phyloP scores from a whole-genome alignment of 805 yeast species.

The Hanseniaspora mollemarum region DNA sequence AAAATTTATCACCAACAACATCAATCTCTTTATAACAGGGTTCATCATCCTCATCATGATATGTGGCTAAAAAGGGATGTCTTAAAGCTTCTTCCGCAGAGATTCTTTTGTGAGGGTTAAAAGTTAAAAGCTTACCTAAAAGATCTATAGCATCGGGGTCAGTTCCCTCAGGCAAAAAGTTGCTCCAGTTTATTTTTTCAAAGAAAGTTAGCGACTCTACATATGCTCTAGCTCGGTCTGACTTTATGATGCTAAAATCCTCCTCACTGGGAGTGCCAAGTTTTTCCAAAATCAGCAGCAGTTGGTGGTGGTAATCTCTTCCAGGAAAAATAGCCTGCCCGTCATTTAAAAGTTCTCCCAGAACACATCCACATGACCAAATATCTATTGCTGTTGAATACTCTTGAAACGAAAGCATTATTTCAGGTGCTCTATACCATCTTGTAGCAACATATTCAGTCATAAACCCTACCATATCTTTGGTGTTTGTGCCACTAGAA shows the following conservation, averaged over 20 bases:
- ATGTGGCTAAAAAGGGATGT: conserved; percentile 59
- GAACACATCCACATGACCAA: conserved; percentile 72
- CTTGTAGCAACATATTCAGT: conserved; percentile 78
- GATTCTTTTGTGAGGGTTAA: conserved; percentile 63
- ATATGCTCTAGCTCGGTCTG: conserved; percentile 66
- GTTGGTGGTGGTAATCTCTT: conserved; percentile 57
- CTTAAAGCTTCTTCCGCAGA: conserved; percentile 62
- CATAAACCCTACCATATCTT: conserved; percentile 42
- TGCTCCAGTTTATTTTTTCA: conserved; percentile 40
- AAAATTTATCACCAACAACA: conserved; percentile 30
- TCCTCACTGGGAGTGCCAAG: conserved; percentile 66
- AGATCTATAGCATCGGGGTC: conserved; percentile 47
- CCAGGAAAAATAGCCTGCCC: conserved; percentile 66
- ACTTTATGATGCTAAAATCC: conserved; percentile 61
- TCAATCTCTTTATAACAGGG: conserved; percentile 36
- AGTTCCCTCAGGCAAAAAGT: conserved; percentile 22
- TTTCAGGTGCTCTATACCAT: conserved; percentile 79
- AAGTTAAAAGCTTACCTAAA: conserved; percentile 55
- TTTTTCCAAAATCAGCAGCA: conserved; percentile 52
- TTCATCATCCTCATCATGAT: conserved; percentile 65
- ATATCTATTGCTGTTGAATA: conserved; percentile 68
- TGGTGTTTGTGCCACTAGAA: conserved; percentile 32
- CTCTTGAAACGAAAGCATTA: conserved; percentile 61
- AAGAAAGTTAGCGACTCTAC: conserved; percentile 55
- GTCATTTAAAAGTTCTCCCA: conserved; percentile 52